phyloP scores from a whole-genome alignment of 2,329 filamentous ascomycete species.

The Calonectria hawksworthii region DNA sequence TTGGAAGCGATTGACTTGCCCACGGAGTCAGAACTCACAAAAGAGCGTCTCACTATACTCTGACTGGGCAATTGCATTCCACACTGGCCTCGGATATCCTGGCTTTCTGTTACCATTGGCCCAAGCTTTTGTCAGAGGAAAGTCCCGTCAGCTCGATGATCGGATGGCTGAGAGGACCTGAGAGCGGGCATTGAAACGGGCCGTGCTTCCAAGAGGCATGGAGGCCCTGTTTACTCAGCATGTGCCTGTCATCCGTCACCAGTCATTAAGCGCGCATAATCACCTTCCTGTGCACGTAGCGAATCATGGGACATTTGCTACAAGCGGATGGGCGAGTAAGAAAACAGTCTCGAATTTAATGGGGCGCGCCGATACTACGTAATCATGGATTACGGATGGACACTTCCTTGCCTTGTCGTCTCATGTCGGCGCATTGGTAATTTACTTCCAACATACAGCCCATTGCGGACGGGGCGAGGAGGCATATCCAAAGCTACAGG shows the following conservation, averaged over 20 bases:
- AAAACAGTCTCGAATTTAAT: not conserved
- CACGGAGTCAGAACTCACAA: not conserved
- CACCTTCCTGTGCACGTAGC: not conserved
- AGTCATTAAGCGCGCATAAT: constrained; percentile 10
- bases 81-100: not conserved
- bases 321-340: constrained; percentile 4
- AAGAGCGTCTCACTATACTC: not conserved
- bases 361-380: constrained; percentile 4
- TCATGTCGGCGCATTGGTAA: constrained; percentile 17
- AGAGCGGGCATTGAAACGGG: not conserved
- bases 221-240: not conserved
- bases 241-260: not conserved
- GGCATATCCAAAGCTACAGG: not conserved
- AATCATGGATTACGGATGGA: constrained; percentile 17
- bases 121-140: constrained; percentile 14
- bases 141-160: constrained; percentile 6
- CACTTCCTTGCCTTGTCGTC: constrained; percentile 18
- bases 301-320: not conserved
- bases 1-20: not conserved
- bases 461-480: not conserved
- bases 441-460: constrained; percentile 14
- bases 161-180: not conserved
- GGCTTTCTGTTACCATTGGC: not conserved
- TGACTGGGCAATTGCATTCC: not conserved
- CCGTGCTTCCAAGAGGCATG: not conserved